Conservation (phyloP, 331 rosid genomes). For the Pyrus hybrid region DNA sequence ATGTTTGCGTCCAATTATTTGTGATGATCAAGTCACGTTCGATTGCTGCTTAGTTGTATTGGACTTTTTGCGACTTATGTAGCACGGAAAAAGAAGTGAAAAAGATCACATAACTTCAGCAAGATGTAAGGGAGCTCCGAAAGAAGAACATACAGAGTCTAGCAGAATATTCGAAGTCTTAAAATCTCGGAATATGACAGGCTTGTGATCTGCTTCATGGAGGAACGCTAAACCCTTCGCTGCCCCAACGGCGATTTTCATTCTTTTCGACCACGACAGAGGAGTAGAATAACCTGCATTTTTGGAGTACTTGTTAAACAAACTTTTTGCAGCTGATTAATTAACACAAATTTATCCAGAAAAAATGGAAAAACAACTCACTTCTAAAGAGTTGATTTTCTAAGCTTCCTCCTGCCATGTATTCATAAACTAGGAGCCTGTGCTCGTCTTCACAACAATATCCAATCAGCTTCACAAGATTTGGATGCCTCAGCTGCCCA, state of each 20-base stretch:
- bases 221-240: constrained; percentile 84
- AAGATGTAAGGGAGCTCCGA: not conserved
- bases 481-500: constrained; percentile 82
- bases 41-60: not conserved
- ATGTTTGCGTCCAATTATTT: not conserved
- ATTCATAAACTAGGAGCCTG: constrained; percentile 78
- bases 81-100: not conserved
- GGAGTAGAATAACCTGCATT: constrained; percentile 57
- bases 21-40: not conserved
- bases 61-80: not conserved
- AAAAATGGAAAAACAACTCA: constrained; percentile 17
- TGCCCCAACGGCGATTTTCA: constrained; percentile 76
- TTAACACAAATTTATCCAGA: not conserved
- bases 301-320: not conserved
- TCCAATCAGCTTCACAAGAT: constrained; percentile 74
- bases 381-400: constrained; percentile 77
- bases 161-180: constrained; percentile 74
- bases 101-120: not conserved
- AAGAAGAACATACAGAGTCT: constrained; percentile 46
- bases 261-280: constrained; percentile 77
- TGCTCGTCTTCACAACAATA: constrained; percentile 72
- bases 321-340: not conserved
- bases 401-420: constrained; percentile 79
- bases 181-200: constrained; percentile 80
- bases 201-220: constrained; percentile 57